A percentile compares a stretch with the other conserved stretches of the same genome.
These are phyloP conservation scores for Ophiognomonia clavigignenti-juglandacearum DNA, from an alignment of 2,329 filamentous ascomycete genomes.

Conservation along the genomic window DNA sequence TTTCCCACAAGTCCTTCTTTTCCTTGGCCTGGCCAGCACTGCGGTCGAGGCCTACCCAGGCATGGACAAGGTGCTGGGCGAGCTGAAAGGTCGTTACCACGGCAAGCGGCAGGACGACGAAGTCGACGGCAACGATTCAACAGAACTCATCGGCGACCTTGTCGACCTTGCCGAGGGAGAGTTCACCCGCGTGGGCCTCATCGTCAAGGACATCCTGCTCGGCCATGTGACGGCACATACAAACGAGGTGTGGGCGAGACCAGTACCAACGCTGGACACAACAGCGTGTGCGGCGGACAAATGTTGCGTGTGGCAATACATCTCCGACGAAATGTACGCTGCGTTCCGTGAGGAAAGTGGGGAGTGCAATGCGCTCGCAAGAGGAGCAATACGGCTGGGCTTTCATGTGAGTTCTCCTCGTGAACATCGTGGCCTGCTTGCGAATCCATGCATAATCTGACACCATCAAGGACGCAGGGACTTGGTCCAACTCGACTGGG, in stretches of 20 bases:
- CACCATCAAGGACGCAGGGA: slow-evolving; percentile 22
- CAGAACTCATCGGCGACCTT: slow-evolving; percentile 38
- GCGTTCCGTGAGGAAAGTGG: slow-evolving; percentile 32
- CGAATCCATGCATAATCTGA: not conserved
- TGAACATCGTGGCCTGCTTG: not conserved
- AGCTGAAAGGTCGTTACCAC: slow-evolving; percentile 3
- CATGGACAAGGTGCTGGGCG: slow-evolving; percentile 20
- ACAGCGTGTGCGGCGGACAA: not conserved
- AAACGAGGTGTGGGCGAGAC: not conserved
- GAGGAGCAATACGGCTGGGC: slow-evolving; percentile 39
- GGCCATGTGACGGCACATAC: slow-evolving; percentile 18
- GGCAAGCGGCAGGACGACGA: slow-evolving; percentile 22
- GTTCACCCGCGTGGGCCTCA: slow-evolving; percentile 29
- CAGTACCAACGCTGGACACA: not conserved
- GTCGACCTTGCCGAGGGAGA: slow-evolving; percentile 22
- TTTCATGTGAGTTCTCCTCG: slow-evolving; percentile 32
- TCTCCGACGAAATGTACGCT: slow-evolving; percentile 33
- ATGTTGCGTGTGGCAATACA: slow-evolving; percentile 38
- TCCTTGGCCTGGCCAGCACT: not conserved
- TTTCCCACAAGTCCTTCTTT: not conserved
- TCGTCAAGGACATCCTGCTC: slow-evolving; percentile 33
- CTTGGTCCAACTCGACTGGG: not conserved
- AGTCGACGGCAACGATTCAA: slow-evolving; percentile 27
- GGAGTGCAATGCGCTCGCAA: slow-evolving; percentile 38
- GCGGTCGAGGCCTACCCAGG: slow-evolving; percentile 19